Evolutionary conservation across 371 early-diverging fungal species (phyloP).

Genomic region (Lichtheimia ramosa): DNA sequence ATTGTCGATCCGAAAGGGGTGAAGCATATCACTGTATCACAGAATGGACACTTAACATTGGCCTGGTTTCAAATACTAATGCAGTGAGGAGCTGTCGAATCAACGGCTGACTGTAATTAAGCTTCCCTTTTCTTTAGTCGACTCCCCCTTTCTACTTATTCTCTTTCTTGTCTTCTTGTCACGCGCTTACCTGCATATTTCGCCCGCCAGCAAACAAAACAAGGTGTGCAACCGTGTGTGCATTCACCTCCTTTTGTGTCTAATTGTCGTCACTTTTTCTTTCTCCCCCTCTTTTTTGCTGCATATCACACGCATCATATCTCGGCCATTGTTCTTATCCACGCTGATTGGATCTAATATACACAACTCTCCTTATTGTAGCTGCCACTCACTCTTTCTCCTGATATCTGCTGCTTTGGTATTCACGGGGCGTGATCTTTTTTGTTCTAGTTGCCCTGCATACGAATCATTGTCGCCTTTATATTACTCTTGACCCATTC

Average conservation of each 20-base stretch:
- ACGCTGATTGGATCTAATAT: slow-evolving; percentile 1
- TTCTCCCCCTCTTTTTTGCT: slow-evolving; percentile 6
- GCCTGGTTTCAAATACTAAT: slow-evolving; percentile 17
- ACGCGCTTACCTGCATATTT: slow-evolving; percentile 25
- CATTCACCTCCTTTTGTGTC: slow-evolving; percentile 14
- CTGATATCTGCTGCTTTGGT: background rate
- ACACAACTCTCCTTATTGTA: background rate
- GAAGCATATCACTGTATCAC: background rate
- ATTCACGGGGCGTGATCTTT: slow-evolving; percentile 9
- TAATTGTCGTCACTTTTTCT: background rate
- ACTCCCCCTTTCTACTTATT: slow-evolving; percentile 7
- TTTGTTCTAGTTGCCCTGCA: slow-evolving; percentile 18
- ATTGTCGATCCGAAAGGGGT: background rate
- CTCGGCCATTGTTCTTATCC: slow-evolving; percentile 1
- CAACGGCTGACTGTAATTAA: background rate
- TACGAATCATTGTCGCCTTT: slow-evolving; percentile 5
- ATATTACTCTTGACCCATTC: background rate
- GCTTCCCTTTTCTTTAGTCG: background rate
- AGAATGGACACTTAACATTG: slow-evolving; percentile 12
- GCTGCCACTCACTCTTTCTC: background rate
- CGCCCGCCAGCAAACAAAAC: slow-evolving; percentile 21
- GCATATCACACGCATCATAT: background rate
- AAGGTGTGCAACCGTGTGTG: slow-evolving; percentile 20
- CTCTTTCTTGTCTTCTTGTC: slow-evolving; percentile 11
- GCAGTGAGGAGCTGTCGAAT: background rate